Evolutionary conservation across 305 asterid genomes (phyloP).

Genomic region (Fraxinus albicans): DNA sequence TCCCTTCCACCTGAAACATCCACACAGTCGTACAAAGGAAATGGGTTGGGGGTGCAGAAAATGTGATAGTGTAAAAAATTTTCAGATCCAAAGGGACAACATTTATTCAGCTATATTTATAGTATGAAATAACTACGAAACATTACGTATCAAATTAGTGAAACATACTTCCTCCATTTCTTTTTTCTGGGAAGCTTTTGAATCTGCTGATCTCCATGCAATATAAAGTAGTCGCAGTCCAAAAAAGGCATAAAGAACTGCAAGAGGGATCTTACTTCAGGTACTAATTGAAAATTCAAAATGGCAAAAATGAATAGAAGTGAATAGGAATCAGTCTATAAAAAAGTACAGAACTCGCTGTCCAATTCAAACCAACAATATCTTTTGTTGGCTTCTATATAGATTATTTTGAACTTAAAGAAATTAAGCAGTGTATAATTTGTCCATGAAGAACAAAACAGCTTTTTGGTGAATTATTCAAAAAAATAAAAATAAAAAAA

Average conservation of each 20-base stretch:
- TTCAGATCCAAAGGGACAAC: constrained; percentile 11
- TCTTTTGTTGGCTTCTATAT: neutral
- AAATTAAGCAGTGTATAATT: neutral
- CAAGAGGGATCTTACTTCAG: constrained; percentile 34
- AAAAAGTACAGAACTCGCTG: neutral
- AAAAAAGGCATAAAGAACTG: constrained; percentile 89
- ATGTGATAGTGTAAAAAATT: neutral
- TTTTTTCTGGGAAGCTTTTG: constrained; percentile 84
- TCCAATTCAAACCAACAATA: neutral
- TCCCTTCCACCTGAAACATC: constrained; percentile 45
- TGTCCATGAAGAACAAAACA: neutral
- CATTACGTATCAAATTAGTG: neutral
- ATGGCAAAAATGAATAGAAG: neutral
- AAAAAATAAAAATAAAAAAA: too few relatives aligned
- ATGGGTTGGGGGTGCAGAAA: neutral
- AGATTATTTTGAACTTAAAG: neutral
- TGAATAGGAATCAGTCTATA: neutral
- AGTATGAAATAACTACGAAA: neutral
- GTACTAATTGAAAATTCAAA: constrained; percentile 13
- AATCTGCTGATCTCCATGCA: constrained; percentile 93
- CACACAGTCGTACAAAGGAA: neutral
- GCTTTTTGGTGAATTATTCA: neutral
- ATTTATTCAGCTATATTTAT: neutral
- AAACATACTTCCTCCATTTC: constrained; percentile 82
- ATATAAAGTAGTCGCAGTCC: constrained; percentile 90